phyloP scores from a whole-genome alignment of 208 protist species.

The Lotmaria passim region DNA sequence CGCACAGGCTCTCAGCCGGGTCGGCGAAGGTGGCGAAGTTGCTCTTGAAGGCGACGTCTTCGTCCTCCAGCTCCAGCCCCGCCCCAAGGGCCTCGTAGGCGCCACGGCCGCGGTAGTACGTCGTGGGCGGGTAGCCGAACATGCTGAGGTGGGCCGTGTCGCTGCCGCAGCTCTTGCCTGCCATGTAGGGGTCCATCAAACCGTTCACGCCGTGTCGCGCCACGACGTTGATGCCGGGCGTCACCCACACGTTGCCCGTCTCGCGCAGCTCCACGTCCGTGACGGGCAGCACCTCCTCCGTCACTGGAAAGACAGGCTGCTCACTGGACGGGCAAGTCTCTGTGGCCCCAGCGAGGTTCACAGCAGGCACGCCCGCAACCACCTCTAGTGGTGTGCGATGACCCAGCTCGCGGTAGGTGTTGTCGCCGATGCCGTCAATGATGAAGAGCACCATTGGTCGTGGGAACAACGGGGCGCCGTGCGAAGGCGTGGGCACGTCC shows the following conservation, averaged over 20 bases:
- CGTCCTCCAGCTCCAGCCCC: constrained; percentile 55
- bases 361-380: constrained; percentile 49
- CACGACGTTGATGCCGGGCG: constrained; percentile 58
- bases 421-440: constrained; percentile 79
- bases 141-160: constrained; percentile 80
- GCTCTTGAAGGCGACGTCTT: constrained; percentile 79
- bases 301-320: background rate
- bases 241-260: constrained; percentile 20
- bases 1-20: constrained; percentile 26
- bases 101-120: constrained; percentile 74
- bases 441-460: constrained; percentile 73
- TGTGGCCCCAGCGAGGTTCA: background rate
- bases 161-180: constrained; percentile 70
- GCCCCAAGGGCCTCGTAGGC: constrained; percentile 74
- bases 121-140: constrained; percentile 65
- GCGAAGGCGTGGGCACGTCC: constrained; percentile 10
- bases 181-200: constrained; percentile 72
- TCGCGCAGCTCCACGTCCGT: constrained; percentile 10
- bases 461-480: constrained; percentile 51
- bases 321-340: background rate
- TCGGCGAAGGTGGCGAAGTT: constrained; percentile 68
- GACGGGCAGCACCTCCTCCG: constrained; percentile 18
- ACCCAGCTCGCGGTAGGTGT: constrained; percentile 59
- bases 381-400: constrained; percentile 74
- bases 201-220: constrained; percentile 59